These are phyloP conservation scores for Globisporangium irregulare DNA, from an alignment of 352 stramenopile genomes.

Conservation along the genomic window DNA sequence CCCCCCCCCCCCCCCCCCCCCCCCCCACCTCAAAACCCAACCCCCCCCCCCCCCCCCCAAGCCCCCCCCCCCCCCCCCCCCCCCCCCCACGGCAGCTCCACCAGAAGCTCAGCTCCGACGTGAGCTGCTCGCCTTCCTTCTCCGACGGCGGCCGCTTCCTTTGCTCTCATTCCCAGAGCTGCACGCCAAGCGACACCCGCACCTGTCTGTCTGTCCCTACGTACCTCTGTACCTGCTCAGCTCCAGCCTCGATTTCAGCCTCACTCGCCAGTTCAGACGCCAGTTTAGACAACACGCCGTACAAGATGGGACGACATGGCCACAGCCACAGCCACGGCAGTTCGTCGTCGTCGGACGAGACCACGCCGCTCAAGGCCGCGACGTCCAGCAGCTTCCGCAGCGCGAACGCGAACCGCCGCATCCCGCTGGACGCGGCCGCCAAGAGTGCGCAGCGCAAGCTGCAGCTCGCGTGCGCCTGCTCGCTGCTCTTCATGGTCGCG, in stretches of 20 bases:
- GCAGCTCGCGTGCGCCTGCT: slow-evolving; percentile 70
- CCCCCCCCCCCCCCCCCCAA: too few relatives aligned
- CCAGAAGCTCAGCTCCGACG: not conserved
- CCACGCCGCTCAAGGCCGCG: slow-evolving; percentile 45
- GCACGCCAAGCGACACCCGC: not conserved
- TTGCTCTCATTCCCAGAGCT: not conserved
- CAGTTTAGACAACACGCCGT: not conserved
- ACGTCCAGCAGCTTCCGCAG: slow-evolving; percentile 14
- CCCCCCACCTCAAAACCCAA: too few relatives aligned
- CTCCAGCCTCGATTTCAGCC: not conserved
- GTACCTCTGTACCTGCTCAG: not conserved
- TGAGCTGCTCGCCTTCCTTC: not conserved
- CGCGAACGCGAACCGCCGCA: slow-evolving; percentile 29
- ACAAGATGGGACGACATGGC: slow-evolving; percentile 3
- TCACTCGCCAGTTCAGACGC: not conserved
- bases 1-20: too few relatives aligned
- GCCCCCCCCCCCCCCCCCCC: too few relatives aligned
- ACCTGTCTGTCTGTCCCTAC: not conserved
- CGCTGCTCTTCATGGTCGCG: slow-evolving; percentile 92
- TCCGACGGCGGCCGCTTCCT: not conserved
- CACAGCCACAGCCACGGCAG: slow-evolving; percentile 19
- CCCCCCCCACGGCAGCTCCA: too few relatives aligned
- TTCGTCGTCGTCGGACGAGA: slow-evolving; percentile 43
- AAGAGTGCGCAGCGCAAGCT: slow-evolving; percentile 64
- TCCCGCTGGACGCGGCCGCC: slow-evolving; percentile 48